These are phyloP conservation scores for Solanum chmielewskii DNA, from an alignment of 257 asterid genomes.

Conservation along the genomic window DNA sequence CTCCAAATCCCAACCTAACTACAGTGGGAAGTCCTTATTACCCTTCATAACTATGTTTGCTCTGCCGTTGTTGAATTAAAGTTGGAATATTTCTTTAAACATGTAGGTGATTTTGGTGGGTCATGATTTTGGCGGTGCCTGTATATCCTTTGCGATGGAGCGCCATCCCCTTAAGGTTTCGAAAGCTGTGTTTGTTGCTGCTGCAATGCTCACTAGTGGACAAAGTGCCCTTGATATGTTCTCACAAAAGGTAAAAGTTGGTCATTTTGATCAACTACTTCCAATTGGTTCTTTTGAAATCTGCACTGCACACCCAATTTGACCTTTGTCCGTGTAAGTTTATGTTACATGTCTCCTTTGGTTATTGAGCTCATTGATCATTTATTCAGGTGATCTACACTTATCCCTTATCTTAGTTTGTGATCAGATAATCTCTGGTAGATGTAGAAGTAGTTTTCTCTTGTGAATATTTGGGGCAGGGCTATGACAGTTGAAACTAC, in stretches of 20 bases:
- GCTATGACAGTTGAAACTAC: not conserved
- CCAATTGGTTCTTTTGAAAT: not conserved
- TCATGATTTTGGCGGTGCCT: conserved; percentile 97
- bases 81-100: not conserved
- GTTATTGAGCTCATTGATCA: not conserved
- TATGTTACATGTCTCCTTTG: not conserved
- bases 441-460: not conserved
- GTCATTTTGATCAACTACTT: not conserved
- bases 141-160: conserved; percentile 90
- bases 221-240: conserved; percentile 86
- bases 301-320: not conserved
- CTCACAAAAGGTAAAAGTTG: conserved; percentile 59
- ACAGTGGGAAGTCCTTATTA: not conserved
- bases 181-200: conserved; percentile 83
- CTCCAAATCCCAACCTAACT: not conserved
- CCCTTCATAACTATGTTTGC: not conserved
- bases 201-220: conserved; percentile 82
- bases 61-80: not conserved
- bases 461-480: not conserved
- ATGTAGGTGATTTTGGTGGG: conserved; percentile 92
- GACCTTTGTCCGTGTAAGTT: not conserved
- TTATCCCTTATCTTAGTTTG: not conserved
- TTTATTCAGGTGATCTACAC: not conserved
- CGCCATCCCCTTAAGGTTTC: conserved; percentile 54
- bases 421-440: not conserved